A percentile compares a stretch with the other conserved stretches of the same genome.
Evolutionary conservation across 371 early-diverging fungal genomes (phyloP).

Genomic region (Mortierella sp.): DNA sequence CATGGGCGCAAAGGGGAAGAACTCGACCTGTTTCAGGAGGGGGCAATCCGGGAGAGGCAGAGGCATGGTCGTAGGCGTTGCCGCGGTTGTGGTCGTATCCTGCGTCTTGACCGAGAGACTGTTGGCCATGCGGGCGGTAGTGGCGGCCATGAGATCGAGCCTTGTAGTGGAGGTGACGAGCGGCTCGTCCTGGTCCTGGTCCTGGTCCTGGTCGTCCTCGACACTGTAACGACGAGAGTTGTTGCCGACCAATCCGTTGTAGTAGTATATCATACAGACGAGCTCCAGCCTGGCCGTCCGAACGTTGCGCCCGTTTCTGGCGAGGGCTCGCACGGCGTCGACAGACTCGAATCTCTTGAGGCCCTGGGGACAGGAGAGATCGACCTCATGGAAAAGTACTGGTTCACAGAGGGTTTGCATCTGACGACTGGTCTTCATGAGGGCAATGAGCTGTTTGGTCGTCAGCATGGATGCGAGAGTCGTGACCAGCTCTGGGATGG

Average conservation of each 20-base stretch:
- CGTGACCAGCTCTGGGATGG: constrained; percentile 3
- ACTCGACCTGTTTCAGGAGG: background rate
- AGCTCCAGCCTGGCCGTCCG: too few species aligned
- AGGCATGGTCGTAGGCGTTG: background rate
- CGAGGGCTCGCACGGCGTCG: background rate
- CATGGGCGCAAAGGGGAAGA: background rate
- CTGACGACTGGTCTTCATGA: background rate
- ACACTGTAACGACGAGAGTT: background rate
- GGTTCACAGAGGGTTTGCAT: background rate
- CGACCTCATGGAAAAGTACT: background rate
- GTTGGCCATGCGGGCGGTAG: too few species aligned
- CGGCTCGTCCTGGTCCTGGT: background rate
- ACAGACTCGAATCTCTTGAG: background rate
- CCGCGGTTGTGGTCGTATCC: too few species aligned
- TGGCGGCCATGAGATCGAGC: background rate
- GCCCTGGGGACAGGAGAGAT: background rate
- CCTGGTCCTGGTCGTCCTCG: background rate
- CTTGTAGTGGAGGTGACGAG: background rate
- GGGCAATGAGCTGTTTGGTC: background rate
- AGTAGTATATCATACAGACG: too few species aligned
- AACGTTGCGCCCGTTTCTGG: background rate
- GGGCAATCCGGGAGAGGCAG: background rate
- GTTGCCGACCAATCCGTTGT: background rate
- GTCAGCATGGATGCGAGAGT: background rate
- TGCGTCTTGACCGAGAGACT: too few species aligned